Base-by-base conservation (phyloP, 2,329 filamentous ascomycete species). In the Calonectria fujianensis region DNA sequence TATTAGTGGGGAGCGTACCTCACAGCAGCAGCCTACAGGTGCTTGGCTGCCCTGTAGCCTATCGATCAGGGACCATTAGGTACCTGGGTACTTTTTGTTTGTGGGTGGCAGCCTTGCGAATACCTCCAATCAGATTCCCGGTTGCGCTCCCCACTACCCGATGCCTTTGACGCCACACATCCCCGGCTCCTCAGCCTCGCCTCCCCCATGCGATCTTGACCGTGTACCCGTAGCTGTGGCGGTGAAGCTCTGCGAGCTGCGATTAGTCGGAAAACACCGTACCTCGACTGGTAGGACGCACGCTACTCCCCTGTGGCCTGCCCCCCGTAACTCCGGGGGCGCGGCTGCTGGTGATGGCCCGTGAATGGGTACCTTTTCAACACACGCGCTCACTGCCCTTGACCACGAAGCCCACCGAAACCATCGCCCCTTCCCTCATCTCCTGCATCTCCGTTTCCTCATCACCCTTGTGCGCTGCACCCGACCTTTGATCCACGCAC, bases 1-100 rank as follows among this genome's bases (percentile, higher is more conserved):
- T 75, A 78, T 74, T 77, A 74, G 74, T 72, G 80, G 74, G 75
- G 78, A 65, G 74, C 29, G 9, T 24, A 35, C 57, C 37, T 63
- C 57, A 8, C 29, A 66, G 63, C 41, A 37, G 24, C 35, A 39
- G 41, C 37, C 63, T 67, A 39, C 39, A 69, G 57, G 45, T 68
- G 54, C 70, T 51, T 59, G 61, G 16, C 37, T 50, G 50, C 57
- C 37, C 29, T 32, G 52, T 31, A n/a, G 52, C 52, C 52, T 57
- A 31, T 54, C 27, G 51, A 16, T 57, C 35, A 31, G 52, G 52
- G 52, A 57, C 52, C 52, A 57, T 57, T 16, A 35, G 52, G 52
- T 57, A 57, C 31, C 52, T 57, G 52, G 52, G 52, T 57, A 57
- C 52, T 32, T 57, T 6, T 45, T 18, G 31, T 10, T 54, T 29